phyloP scores from a whole-genome alignment of 2,329 filamentous ascomycete species.

The Metarhizium sp. region DNA sequence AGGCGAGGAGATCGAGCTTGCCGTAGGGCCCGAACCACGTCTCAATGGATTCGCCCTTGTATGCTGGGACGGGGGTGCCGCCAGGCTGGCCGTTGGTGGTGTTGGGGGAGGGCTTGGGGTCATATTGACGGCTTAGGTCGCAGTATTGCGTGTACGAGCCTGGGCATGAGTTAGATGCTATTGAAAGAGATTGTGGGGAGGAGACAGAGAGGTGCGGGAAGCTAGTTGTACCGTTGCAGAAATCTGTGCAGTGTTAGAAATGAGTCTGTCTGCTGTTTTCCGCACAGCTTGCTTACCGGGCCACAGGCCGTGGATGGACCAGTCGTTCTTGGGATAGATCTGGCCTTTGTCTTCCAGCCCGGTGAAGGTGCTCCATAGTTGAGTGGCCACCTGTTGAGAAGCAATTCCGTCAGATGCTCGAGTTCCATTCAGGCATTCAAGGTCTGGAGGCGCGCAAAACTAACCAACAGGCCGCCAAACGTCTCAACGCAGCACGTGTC shows the following conservation, averaged over 20 bases:
- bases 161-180: constrained; percentile 11
- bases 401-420: not conserved
- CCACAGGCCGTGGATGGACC: constrained; percentile 52
- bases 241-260: constrained; percentile 21
- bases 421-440: not conserved
- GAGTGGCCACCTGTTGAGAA: constrained; percentile 39
- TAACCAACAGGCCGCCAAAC: constrained; percentile 48
- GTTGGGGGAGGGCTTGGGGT: constrained; percentile 51
- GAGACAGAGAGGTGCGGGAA: not conserved
- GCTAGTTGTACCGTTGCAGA: constrained; percentile 28
- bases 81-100: constrained; percentile 48
- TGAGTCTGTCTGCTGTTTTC: not conserved
- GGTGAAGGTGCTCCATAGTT: constrained; percentile 58
- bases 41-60: constrained; percentile 47
- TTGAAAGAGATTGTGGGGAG: no score
- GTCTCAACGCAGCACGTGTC: constrained; percentile 59
- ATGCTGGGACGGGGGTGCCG: constrained; percentile 45
- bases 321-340: constrained; percentile 44
- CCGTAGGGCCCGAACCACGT: constrained; percentile 50
- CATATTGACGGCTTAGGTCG: constrained; percentile 55
- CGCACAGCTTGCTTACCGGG: constrained; percentile 21
- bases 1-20: constrained; percentile 49
- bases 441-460: constrained; percentile 5
- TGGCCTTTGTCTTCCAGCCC: constrained; percentile 49
- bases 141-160: constrained; percentile 59